Conservation (phyloP, 2,329 filamentous ascomycete genomes). For the Thielaviopsis ethacetica region DNA sequence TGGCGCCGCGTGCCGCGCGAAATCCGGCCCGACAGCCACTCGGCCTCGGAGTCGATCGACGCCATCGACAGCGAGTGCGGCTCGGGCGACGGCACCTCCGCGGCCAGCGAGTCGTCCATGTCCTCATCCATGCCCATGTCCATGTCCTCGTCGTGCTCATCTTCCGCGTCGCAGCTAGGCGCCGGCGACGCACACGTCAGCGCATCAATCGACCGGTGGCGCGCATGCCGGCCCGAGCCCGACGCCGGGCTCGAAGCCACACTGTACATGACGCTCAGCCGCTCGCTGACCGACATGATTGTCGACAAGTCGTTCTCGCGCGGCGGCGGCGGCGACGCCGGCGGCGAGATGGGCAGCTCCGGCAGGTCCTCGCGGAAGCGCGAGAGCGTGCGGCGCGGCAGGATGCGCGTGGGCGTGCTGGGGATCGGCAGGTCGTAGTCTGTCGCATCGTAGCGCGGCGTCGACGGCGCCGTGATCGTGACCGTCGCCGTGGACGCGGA, state of each 20-base stretch:
- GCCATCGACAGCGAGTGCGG: conserved; percentile 71
- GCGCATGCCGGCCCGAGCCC: neutral
- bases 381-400: conserved; percentile 68
- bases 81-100: conserved; percentile 32
- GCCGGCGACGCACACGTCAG: conserved; percentile 3
- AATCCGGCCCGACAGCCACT: conserved; percentile 74
- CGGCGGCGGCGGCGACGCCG: conserved; percentile 39
- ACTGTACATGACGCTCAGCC: conserved; percentile 9
- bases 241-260: conserved; percentile 5
- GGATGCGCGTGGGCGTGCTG: conserved; percentile 23
- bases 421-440: conserved; percentile 16
- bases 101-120: neutral
- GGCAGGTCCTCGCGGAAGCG: conserved; percentile 87
- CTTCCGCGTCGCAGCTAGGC: conserved; percentile 14
- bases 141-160: conserved; percentile 14
- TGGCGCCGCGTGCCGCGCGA: conserved; percentile 15
- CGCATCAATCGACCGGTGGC: conserved; percentile 11
- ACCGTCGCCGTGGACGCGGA: neutral
- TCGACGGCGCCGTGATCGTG: conserved; percentile 4
- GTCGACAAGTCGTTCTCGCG: conserved; percentile 10
- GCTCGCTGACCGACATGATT: conserved; percentile 11
- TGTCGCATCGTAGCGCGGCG: conserved; percentile 10
- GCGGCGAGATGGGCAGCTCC: conserved; percentile 71
- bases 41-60: conserved; percentile 88
- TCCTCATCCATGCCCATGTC: neutral